Conservation (phyloP, 768 basidiomycete species). For the Pholiota molesta region DNA sequence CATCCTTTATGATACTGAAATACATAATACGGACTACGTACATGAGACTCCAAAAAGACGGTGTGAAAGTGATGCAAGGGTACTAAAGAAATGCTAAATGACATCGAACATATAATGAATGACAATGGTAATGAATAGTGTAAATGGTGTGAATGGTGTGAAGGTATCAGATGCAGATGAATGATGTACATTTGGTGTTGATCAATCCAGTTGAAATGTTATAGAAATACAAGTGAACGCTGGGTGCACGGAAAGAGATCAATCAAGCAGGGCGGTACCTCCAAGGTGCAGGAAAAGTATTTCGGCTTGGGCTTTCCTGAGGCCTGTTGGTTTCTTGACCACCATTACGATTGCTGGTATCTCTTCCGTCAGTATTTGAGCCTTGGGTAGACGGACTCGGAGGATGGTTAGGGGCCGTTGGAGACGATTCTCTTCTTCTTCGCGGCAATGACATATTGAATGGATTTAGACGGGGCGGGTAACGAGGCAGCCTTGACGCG, state of each 20-base stretch:
- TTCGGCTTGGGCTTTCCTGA: neutral
- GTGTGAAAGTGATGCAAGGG: neutral
- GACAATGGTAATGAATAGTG: neutral
- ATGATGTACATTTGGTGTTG: neutral
- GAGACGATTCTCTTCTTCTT: constrained; percentile 1
- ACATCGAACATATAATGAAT: neutral
- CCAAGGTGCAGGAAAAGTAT: neutral
- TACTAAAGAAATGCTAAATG: neutral
- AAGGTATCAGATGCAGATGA: neutral
- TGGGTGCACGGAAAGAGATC: neutral
- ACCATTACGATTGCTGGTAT: neutral
- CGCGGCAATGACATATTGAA: neutral
- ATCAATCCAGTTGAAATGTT: neutral
- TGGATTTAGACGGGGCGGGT: neutral
- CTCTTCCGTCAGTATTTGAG: neutral
- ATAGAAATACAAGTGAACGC: neutral
- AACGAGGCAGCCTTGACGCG: neutral
- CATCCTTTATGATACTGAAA: neutral
- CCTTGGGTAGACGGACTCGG: neutral
- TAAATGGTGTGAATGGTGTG: neutral
- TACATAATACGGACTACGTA: neutral
- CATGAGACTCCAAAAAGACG: neutral
- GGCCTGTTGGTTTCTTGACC: neutral
- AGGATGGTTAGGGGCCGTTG: neutral
- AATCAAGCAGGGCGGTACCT: neutral